phyloP scores from a whole-genome alignment of 1,284 basidiomycete species.

The Amylostereum chailletii region DNA sequence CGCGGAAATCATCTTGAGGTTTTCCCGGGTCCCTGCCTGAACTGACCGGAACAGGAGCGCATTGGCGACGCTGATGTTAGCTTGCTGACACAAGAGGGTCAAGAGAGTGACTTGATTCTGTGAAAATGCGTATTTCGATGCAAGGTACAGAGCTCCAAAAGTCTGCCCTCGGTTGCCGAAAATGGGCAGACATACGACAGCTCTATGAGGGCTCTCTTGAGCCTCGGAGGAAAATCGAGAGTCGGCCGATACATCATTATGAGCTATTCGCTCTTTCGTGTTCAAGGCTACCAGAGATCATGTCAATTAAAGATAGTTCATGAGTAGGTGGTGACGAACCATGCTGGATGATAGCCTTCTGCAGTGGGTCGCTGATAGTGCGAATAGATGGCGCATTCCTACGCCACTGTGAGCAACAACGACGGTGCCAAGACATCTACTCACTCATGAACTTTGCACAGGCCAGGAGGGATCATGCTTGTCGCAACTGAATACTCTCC shows the following conservation, averaged over 20 bases:
- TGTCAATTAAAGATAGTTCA: not conserved
- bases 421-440: slow-evolving; percentile 11
- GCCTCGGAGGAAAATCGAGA: slow-evolving; percentile 61
- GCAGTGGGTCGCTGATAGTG: slow-evolving; percentile 48
- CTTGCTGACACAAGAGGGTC: slow-evolving; percentile 62
- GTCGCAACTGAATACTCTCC: slow-evolving; percentile 65
- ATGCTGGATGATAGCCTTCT: slow-evolving; percentile 56
- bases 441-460: slow-evolving; percentile 63
- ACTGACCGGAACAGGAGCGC: slow-evolving; percentile 66
- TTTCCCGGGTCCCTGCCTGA: slow-evolving; percentile 60
- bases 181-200: slow-evolving; percentile 60
- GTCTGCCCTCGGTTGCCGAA: slow-evolving; percentile 67
- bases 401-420: not conserved
- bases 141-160: slow-evolving; percentile 36
- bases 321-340: slow-evolving; percentile 27
- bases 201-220: slow-evolving; percentile 44
- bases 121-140: slow-evolving; percentile 56
- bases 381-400: slow-evolving; percentile 56
- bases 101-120: slow-evolving; percentile 51
- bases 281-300: slow-evolving; percentile 41
- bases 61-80: slow-evolving; percentile 64
- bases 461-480: slow-evolving; percentile 47
- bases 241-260: slow-evolving; percentile 52
- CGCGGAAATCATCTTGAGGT: slow-evolving; percentile 64
- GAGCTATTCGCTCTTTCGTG: slow-evolving; percentile 49